Base-by-base conservation (phyloP, 1,284 basidiomycete species). In the Rhodotorula sp. region DNA sequence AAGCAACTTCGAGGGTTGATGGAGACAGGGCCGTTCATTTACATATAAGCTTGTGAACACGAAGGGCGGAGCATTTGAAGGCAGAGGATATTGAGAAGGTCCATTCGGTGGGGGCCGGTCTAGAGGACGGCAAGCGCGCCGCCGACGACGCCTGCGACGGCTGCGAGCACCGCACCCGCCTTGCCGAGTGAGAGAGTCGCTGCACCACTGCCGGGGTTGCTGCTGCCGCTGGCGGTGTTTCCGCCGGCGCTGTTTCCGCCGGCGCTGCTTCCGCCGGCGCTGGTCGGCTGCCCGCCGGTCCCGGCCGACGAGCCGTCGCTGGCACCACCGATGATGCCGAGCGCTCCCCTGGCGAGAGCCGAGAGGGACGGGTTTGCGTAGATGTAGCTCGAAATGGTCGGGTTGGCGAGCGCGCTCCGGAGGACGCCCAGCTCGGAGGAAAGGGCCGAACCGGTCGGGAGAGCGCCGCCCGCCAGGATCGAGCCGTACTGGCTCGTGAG, bases 311-410 rank as follows among this genome's bases (percentile, higher is more conserved):
- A 57, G 5, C 55, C 42, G 48, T 48, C 55, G 42, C 62, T 27
- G 7, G 27, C 27, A 1, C 16, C 46, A 19, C 55, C 63, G 55
- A 46, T 46, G n/a, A 64, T 54, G 14, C 46, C 63, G 34, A 50
- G 54, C 0, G 63, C 63, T 4, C 54, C 54, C 12, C 34, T 21
- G 17, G 63, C 63, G 23, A 64, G 63, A 3, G 54, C 46, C 27
- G 63, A 57, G 34, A 57, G 63, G 8, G 63, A 57, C 19, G 63
- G 63, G 55, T 64, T 64, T 21, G 45, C 27, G 63, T 34, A 56
- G 55, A 64, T 34, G 48, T 41, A 41, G 46, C 23, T n/a, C 21
- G 46, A 55, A 13, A 27, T 53, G 9, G 53, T 45, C 19, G 62
- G 62, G 45, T 64, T 64, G 23, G 63, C 63, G 34, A 64, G 63